Evolutionary conservation across 2,329 filamentous ascomycete species (phyloP), one percentile per base, ranked within the genome.

Genomic region (Aspergillus glaucus): DNA sequence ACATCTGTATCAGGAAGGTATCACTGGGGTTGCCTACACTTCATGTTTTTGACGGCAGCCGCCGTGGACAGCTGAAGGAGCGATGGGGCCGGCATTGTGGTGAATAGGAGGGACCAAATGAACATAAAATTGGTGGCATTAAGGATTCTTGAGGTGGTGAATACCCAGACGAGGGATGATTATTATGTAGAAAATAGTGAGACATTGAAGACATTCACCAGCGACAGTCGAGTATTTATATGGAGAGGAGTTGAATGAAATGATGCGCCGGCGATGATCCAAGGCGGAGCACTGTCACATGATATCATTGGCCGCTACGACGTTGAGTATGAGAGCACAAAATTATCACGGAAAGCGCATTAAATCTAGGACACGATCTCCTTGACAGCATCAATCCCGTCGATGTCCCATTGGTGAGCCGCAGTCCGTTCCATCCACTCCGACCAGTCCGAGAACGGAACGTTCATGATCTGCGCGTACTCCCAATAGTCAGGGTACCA

Each of bases 401-500:
- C 49, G 4, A 63, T 44, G 54, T 64, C 57, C 62, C 62, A 64
- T 50, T 40, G 55, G 39, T 56, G 48, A 2, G 57, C 61, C 12
- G 61, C 61, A 32, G 57, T 65, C 47, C 45, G 45, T 30, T 62
- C 56, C 57, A 66, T 66, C 56, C 56, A 64, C 32, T 48, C 42
- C 42, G 56, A 53, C 57, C 58, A 65, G 37, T 63, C 56, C 45
- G 45, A 50, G 43, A 56, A 56, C 19, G 57, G 58, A 17, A 58
- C 59, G 36, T 55, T 54, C 51, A 63, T 49, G 22, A 65, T 64
- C 50, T 64, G 63, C 24, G 64, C 62, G 55, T 70, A 71, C 55
- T 72, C 70, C 69, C 66, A 73, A 47, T 71, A 73, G 17, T 55
- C 64, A 7, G 68, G 69, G 52, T 67, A 70, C 69, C 65, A 72